Evolutionary conservation across 2,329 filamentous ascomycete genomes (phyloP).

Genomic region (Fusarium solani-melongenae): DNA sequence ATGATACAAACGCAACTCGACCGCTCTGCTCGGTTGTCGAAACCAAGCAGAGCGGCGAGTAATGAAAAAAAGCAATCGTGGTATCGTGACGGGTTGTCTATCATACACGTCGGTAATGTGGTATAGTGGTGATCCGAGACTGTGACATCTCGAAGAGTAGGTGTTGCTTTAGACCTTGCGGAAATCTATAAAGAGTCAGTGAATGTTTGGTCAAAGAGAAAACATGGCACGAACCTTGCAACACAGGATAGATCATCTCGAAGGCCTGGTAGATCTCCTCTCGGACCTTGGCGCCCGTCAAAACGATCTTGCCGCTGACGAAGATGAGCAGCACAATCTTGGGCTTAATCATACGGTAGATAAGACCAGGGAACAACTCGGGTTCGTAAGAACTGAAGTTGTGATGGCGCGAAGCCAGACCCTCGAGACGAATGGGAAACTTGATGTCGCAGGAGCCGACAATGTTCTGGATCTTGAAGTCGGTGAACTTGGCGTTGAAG

Average conservation of each 20-base stretch:
- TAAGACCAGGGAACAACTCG: slow-evolving; percentile 97
- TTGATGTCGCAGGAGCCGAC: slow-evolving; percentile 99
- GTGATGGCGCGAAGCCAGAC: slow-evolving; percentile 95
- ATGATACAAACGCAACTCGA: slow-evolving; percentile 51
- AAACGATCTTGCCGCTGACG: slow-evolving; percentile 96
- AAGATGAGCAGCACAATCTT: slow-evolving; percentile 99
- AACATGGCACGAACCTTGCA: slow-evolving; percentile 73
- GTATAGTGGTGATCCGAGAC: slow-evolving; percentile 17
- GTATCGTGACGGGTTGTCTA: slow-evolving; percentile 59
- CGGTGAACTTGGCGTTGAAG: slow-evolving; percentile 99
- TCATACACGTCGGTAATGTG: slow-evolving; percentile 52
- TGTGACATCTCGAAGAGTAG: slow-evolving; percentile 8
- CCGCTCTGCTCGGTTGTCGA: slow-evolving; percentile 28
- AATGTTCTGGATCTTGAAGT: slow-evolving; percentile 99
- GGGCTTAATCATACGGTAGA: slow-evolving; percentile 99
- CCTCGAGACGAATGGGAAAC: slow-evolving; percentile 97
- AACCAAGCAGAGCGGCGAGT: slow-evolving; percentile 33
- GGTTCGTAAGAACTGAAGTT: slow-evolving; percentile 99
- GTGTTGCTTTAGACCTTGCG: slow-evolving; percentile 61
- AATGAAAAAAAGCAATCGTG: slow-evolving; percentile 54
- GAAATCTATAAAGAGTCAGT: slow-evolving; percentile 58
- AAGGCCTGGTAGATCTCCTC: slow-evolving; percentile 98
- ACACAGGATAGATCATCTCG: slow-evolving; percentile 96
- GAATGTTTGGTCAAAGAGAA: too few species aligned
- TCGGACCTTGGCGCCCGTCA: slow-evolving; percentile 96